Conservation (phyloP, 2,329 filamentous ascomycete genomes). For the Leptosphaerulina australis region DNA sequence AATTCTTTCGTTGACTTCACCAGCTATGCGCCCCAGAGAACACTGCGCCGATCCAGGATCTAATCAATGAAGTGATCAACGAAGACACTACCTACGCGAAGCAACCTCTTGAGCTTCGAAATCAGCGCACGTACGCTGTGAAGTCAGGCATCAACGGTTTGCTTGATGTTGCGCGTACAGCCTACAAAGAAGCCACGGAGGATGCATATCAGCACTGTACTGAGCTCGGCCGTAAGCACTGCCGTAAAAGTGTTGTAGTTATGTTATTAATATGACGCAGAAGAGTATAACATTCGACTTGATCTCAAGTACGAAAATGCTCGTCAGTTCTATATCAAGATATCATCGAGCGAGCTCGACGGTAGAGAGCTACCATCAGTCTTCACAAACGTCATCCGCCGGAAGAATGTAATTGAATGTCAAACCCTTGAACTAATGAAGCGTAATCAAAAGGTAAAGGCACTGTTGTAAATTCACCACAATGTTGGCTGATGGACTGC, state of each 20-base stretch:
- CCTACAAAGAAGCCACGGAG: constrained; percentile 85
- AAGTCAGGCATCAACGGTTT: constrained; percentile 84
- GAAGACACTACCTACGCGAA: constrained; percentile 79
- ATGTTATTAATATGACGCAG: constrained; percentile 25
- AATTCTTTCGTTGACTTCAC: neutral
- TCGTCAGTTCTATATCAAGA: constrained; percentile 78
- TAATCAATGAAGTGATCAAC: constrained; percentile 76
- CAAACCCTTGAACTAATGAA: constrained; percentile 86
- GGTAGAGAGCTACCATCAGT: constrained; percentile 65
- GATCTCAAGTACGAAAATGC: constrained; percentile 76
- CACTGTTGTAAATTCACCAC: neutral
- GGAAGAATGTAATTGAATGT: constrained; percentile 80
- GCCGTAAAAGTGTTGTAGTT: neutral
- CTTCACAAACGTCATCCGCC: constrained; percentile 78
- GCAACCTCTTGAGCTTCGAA: constrained; percentile 81
- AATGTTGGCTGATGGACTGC: constrained; percentile 50
- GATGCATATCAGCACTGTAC: constrained; percentile 76
- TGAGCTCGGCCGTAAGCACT: constrained; percentile 65
- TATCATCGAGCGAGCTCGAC: constrained; percentile 68
- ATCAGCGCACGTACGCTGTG: constrained; percentile 89
- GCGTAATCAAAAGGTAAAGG: constrained; percentile 61
- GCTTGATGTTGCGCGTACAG: constrained; percentile 84
- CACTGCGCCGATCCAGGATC: constrained; percentile 63
- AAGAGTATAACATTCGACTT: constrained; percentile 63
- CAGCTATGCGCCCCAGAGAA: constrained; percentile 69